Evolutionary conservation across 2,329 filamentous ascomycete genomes (phyloP).

Genomic region (Trichoderma arundinaceum): DNA sequence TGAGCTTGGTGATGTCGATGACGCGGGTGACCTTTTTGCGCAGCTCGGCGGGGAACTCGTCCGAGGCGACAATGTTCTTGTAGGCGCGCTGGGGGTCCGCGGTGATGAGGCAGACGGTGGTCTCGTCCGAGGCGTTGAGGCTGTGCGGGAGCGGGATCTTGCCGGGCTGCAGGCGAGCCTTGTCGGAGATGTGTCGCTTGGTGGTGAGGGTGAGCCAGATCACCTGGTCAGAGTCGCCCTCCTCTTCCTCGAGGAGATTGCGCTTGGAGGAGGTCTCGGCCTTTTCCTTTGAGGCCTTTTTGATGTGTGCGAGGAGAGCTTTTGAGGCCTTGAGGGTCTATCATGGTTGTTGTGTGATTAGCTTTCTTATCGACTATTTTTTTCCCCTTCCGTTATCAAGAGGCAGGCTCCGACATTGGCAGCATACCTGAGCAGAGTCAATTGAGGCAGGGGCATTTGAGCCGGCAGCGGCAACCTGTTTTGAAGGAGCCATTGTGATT

Average conservation of each 20-base stretch:
- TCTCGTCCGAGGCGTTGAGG: constrained; percentile 67
- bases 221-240: constrained; percentile 54
- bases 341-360: constrained; percentile 20
- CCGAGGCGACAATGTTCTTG: constrained; percentile 83
- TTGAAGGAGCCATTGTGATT: constrained; percentile 50
- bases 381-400: background rate
- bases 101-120: constrained; percentile 84
- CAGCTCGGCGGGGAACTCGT: constrained; percentile 71
- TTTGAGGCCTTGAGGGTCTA: constrained; percentile 68
- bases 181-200: constrained; percentile 71
- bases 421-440: constrained; percentile 51
- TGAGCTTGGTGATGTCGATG: constrained; percentile 80
- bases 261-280: constrained; percentile 57
- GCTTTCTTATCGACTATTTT: background rate
- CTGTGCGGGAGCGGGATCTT: constrained; percentile 82
- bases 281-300: constrained; percentile 58
- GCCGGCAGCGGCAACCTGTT: constrained; percentile 45
- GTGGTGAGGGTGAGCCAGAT: constrained; percentile 69
- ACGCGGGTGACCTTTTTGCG: constrained; percentile 73
- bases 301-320: constrained; percentile 66
- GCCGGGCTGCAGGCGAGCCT: constrained; percentile 78
- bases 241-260: constrained; percentile 59
- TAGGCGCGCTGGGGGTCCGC: constrained; percentile 81
- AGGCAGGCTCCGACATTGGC: background rate
- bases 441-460: constrained; percentile 45